Base-by-base conservation (phyloP, 2,329 filamentous ascomycete species). In the Raffaelea arxii region DNA sequence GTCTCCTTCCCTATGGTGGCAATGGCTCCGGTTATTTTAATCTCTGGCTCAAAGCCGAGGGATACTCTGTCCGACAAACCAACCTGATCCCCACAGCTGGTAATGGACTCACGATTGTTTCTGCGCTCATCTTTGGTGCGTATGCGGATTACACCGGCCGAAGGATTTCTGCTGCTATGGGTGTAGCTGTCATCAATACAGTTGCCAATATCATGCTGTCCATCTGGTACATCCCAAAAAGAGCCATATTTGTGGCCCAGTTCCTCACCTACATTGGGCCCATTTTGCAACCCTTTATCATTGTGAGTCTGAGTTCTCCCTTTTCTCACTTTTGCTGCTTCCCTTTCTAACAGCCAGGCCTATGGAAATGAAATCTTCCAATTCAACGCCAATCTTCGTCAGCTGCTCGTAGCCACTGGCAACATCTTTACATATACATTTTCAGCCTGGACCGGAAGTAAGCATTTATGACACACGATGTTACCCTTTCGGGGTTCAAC, bases 11-110 rank as follows among this genome's bases (percentile, higher is more conserved):
- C 9, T 19, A 38, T 21, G 36, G 36, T 5, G 36, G 36, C 9
- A 11, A 18, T 18, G 40, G 24, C 22, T 42, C 24, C 18, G 14
- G 40, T 1, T 72, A 74, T 43, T 73, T 74, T 69, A 70, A 65
- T 22, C 63, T 74, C 16, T 74, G 71, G 70, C 62, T 74, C 25
- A 72, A 73, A 47, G 65, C 63, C 2, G 66, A 70, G 23, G 65
- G 65, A 4, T 74, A 69, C 51, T 66, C 66, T 0, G 61, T 74
- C 0, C 61, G 63, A 0, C 63, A 73, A 43, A 67, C 71, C 48
- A 74, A 74, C 54, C 61, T 67, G 6, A 63, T 74, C 1, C 70
- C 71, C 0, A 74, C 71, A 30, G 40, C 40, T 18, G 43, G 36
- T 21, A 38, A 38, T 14, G 36, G 18, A 7, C n/a, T 38, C 18